phyloP scores from a whole-genome alignment of 768 basidiomycete species.

The Lactarius psammicola region DNA sequence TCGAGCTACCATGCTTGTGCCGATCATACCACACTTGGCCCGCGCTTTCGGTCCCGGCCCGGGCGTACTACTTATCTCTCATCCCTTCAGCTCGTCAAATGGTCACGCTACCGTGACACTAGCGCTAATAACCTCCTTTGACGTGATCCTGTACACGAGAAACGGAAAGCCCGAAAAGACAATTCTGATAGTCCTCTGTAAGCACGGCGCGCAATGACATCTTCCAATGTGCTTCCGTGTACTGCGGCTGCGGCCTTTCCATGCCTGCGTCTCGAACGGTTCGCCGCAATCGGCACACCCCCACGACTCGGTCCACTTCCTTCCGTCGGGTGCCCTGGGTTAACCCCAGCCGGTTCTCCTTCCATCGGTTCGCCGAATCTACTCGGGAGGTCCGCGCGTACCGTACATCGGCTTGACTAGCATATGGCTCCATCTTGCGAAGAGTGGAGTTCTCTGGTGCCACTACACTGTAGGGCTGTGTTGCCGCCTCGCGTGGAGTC shows the following conservation, averaged over 20 bases:
- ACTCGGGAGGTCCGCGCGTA: background rate
- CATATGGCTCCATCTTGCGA: background rate
- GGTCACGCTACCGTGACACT: background rate
- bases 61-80: background rate
- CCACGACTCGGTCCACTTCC: background rate
- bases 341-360: background rate
- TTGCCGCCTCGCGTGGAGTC: background rate
- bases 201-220: background rate
- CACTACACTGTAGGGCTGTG: background rate
- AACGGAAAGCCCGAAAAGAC: background rate
- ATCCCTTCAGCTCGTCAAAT: background rate
- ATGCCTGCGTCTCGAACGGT: background rate
- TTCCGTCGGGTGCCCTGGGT: background rate
- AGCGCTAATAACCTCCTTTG: background rate
- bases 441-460: background rate
- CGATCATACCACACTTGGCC: background rate
- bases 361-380: background rate
- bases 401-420: background rate
- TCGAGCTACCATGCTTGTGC: background rate
- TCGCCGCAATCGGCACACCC: background rate
- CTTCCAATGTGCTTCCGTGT: no score
- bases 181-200: background rate
- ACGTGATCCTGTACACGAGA: background rate
- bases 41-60: background rate
- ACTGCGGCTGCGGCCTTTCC: background rate